Conservation (phyloP, 192 early-diverging fungal genomes). For the Coemansia sp. region DNA sequence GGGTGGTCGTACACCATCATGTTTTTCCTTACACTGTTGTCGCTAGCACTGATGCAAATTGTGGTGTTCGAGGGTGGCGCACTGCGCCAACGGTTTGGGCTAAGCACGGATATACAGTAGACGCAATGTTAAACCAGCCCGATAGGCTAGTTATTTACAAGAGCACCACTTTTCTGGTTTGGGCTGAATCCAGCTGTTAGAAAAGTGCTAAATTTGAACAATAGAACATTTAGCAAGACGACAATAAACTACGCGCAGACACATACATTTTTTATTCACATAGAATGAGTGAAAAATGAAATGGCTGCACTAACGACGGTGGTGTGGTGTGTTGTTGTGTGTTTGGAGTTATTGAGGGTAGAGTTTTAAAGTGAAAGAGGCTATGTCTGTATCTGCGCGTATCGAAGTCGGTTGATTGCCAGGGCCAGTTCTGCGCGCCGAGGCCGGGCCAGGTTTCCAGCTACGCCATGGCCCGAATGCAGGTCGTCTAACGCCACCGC, state of each 20-base stretch:
- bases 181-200: too few relatives aligned
- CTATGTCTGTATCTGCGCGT: slow-evolving; percentile 13
- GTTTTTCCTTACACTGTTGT: slow-evolving; percentile 25
- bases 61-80: slow-evolving; percentile 25
- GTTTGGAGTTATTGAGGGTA: too few relatives aligned
- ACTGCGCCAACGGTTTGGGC: slow-evolving; percentile 31
- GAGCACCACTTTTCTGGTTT: too few relatives aligned
- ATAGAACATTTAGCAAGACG: too few relatives aligned
- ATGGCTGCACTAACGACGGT: neutral
- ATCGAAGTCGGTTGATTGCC: slow-evolving; percentile 49
- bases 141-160: too few relatives aligned
- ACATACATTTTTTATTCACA: too few relatives aligned
- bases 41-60: slow-evolving; percentile 21
- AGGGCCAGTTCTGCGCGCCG: slow-evolving; percentile 49
- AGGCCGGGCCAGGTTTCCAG: slow-evolving; percentile 51
- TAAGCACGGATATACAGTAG: neutral
- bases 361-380: neutral
- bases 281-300: too few relatives aligned
- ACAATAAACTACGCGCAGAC: too few relatives aligned
- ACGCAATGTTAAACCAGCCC: too few relatives aligned
- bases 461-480: slow-evolving; percentile 2
- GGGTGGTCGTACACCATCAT: slow-evolving; percentile 44
- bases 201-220: too few relatives aligned
- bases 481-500: slow-evolving; percentile 28
- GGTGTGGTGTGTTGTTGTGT: too few relatives aligned